Conservation (phyloP, 1,284 basidiomycete species). For the Boletus sp. region DNA sequence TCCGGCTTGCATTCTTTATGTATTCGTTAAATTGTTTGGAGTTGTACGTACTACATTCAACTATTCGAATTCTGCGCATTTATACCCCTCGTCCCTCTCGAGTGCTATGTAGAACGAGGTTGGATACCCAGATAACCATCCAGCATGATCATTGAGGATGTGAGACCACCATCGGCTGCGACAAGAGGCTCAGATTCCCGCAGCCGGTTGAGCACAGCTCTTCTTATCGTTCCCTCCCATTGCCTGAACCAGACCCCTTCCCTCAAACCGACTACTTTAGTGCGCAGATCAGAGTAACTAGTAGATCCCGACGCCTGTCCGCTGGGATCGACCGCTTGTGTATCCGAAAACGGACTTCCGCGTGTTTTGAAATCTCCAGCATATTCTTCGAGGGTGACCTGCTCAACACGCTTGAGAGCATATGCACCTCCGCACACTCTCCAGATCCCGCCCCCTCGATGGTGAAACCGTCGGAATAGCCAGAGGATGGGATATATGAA, state of each 20-base stretch:
- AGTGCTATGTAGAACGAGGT: background rate
- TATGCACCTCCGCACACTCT: constrained; percentile 66
- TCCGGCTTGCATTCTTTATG: constrained; percentile 18
- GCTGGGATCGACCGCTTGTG: constrained; percentile 22
- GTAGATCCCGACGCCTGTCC: constrained; percentile 12
- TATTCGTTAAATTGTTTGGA: constrained; percentile 17
- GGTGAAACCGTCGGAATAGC: constrained; percentile 62
- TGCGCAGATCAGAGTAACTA: constrained; percentile 30
- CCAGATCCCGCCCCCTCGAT: constrained; percentile 61
- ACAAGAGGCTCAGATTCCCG: constrained; percentile 28
- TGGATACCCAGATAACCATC: constrained; percentile 32
- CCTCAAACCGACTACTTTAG: constrained; percentile 48
- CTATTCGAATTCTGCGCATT: constrained; percentile 2
- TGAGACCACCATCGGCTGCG: constrained; percentile 14
- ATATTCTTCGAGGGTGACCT: constrained; percentile 30
- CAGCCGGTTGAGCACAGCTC: constrained; percentile 42
- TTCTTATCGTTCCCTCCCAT: constrained; percentile 67
- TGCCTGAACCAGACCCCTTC: constrained; percentile 76
- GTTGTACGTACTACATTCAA: constrained; percentile 7
- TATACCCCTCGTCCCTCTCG: constrained; percentile 5
- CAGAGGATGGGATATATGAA: constrained; percentile 72
- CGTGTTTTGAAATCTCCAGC: constrained; percentile 12
- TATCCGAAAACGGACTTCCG: constrained; percentile 17
- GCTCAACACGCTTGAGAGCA: constrained; percentile 48
- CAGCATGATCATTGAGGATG: constrained; percentile 18